Evolutionary conservation across 768 basidiomycete species (phyloP), one percentile per base, ranked within the genome.

Genomic region (Pulveroboletus sp.): DNA sequence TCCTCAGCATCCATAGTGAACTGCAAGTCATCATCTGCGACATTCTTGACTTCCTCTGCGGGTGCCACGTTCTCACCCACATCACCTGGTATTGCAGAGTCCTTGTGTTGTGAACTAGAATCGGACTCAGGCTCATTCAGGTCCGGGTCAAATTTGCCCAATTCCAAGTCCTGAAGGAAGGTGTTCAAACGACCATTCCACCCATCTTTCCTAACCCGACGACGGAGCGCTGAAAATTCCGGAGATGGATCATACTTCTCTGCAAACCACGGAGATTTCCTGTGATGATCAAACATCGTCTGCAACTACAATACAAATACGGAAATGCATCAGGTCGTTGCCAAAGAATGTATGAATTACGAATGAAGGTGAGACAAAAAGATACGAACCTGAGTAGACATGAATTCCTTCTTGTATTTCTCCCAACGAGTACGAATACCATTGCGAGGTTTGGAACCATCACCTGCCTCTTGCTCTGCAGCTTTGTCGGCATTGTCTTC

Each of bases 251-350:
- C 90, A 73, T 97, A 97, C 68, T 91, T 90, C 76, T 97, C 94
- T 48, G 83, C 81, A 75, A 96, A 97, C 94, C 94, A 97, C 13
- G 92, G 86, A n/a, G 90, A 91, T 63, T 87, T 86, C 71, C 85
- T 82, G 74, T 97, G 94, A 70, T 92, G 88, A 29, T 96, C 88
- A 78, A 92, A 96, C 79, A 97, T 87, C 49, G 88, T 87, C 75
- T 91, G 90, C 63, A 95, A 82, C 93, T 97, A 78, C 67, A 77
- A 72, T 70, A 73, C 68, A 69, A 67, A 63, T 62, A 63, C 54
- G 54, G 48, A 29, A 47, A 45, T 56, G 68, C 50, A 66, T 51
- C 48, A 61, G 54, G 43, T 47, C 45, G 45, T 35, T 16, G 45
- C 38, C 32, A 30, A 35, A 45, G 49, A 37, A 48, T 22, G 36